Conservation (phyloP, 805 yeast genomes). For the Teunomyces stri region DNA sequence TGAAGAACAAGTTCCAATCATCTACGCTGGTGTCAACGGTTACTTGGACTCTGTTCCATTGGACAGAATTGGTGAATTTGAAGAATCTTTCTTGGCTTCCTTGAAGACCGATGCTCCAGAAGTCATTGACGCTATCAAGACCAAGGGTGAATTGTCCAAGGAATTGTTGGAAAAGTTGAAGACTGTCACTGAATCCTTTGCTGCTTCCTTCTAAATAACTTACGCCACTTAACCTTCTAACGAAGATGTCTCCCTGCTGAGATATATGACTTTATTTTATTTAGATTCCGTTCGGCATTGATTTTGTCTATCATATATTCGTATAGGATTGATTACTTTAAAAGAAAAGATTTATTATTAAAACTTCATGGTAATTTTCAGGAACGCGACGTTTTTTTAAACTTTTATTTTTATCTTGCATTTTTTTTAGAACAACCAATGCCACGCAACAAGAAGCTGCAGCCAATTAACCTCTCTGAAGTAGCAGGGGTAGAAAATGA, state of each 20-base stretch:
- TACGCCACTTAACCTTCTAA: not conserved
- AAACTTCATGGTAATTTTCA: not conserved
- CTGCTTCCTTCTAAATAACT: conserved; percentile 68
- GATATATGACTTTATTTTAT: conserved; percentile 8
- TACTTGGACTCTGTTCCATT: conserved; percentile 85
- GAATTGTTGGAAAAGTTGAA: conserved; percentile 85
- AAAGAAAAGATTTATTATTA: conserved; percentile 9
- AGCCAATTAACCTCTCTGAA: not conserved
- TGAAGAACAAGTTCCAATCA: conserved; percentile 98
- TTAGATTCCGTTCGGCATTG: conserved; percentile 11
- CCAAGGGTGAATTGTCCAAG: conserved; percentile 85
- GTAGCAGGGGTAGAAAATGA: not conserved
- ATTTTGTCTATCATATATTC: conserved; percentile 7
- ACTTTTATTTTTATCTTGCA: not conserved
- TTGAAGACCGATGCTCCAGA: conserved; percentile 87
- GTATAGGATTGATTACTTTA: conserved; percentile 7
- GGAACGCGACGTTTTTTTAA: conserved; percentile 1
- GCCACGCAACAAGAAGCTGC: conserved; percentile 3
- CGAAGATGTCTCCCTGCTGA: conserved; percentile 7
- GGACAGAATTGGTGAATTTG: conserved; percentile 86
- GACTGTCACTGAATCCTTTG: conserved; percentile 88
- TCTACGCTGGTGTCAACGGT: conserved; percentile 99
- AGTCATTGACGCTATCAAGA: conserved; percentile 79
- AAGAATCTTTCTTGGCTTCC: conserved; percentile 87
- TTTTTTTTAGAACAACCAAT: not conserved